phyloP scores from a whole-genome alignment of 805 yeast species.

The Sporopachydermia lactativora region DNA sequence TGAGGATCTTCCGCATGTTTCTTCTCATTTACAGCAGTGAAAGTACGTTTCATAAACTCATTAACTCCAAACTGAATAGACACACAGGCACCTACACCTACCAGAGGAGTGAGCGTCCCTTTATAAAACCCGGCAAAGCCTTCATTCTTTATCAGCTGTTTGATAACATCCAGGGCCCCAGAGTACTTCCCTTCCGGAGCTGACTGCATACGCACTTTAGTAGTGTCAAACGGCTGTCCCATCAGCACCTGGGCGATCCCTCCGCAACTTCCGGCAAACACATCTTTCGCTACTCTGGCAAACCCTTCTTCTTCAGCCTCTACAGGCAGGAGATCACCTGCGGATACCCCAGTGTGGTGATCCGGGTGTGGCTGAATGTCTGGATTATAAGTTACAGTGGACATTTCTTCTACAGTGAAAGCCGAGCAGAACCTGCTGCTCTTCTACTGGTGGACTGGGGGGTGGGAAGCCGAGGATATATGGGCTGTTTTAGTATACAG shows the following conservation, averaged over 20 bases:
- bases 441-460: too few relatives aligned
- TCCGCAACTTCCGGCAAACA: slow-evolving; percentile 85
- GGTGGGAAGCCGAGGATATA: too few relatives aligned
- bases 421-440: too few relatives aligned
- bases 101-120: slow-evolving; percentile 84
- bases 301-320: neutral
- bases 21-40: slow-evolving; percentile 30
- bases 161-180: slow-evolving; percentile 68
- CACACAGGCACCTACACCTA: slow-evolving; percentile 93
- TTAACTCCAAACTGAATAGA: slow-evolving; percentile 92
- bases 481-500: too few relatives aligned
- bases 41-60: slow-evolving; percentile 82
- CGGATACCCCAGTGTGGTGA: too few relatives aligned
- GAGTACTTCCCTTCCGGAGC: slow-evolving; percentile 63
- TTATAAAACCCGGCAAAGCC: slow-evolving; percentile 82
- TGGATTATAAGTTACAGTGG: neutral
- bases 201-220: slow-evolving; percentile 85
- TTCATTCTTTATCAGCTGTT: slow-evolving; percentile 57
- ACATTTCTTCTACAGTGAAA: too few relatives aligned
- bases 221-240: slow-evolving; percentile 95
- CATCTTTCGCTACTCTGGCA: slow-evolving; percentile 53
- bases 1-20: slow-evolving; percentile 17
- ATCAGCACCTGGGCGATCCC: slow-evolving; percentile 92
- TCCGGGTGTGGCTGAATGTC: neutral
- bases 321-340: neutral